Conservation (phyloP, 805 yeast species). For the Metahyphopichia silvanorum region DNA sequence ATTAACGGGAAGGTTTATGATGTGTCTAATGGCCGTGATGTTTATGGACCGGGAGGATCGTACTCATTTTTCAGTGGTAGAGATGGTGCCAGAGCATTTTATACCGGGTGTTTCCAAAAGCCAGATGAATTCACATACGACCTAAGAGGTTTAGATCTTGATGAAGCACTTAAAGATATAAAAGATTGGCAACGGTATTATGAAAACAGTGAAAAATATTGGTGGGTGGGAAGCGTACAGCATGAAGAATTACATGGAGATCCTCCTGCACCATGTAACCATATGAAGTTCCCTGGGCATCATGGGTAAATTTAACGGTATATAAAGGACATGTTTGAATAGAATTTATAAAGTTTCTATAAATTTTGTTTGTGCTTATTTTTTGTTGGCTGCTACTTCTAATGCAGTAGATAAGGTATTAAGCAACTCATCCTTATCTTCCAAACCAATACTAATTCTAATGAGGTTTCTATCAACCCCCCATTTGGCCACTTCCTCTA, state of each 20-base stretch:
- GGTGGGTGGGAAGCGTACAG: conserved; percentile 58
- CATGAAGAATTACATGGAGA: conserved; percentile 45
- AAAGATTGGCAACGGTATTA: conserved; percentile 53
- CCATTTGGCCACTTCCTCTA: conserved; percentile 76
- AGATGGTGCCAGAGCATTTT: conserved; percentile 67
- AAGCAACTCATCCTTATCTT: conserved; percentile 59
- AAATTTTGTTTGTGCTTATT: conserved; percentile 8
- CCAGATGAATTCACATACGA: conserved; percentile 61
- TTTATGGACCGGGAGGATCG: conserved; percentile 59
- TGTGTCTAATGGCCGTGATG: conserved; percentile 46
- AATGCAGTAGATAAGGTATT: conserved; percentile 51
- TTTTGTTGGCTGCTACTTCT: conserved; percentile 38
- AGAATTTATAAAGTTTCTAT: too few species aligned
- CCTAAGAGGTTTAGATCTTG: conserved; percentile 53
- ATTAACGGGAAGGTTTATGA: conserved; percentile 63
- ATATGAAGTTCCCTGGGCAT: conserved; percentile 20
- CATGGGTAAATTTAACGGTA: not conserved
- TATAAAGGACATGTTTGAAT: too few species aligned
- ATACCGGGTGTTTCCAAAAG: conserved; percentile 63
- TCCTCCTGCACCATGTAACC: conserved; percentile 50
- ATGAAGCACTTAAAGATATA: conserved; percentile 38
- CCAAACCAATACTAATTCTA: conserved; percentile 83
- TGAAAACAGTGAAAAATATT: conserved; percentile 45
- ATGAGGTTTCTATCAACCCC: conserved; percentile 78
- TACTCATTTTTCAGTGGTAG: conserved; percentile 59